Evolutionary conservation across 768 basidiomycete genomes (phyloP).

Genomic region (Phylloporus sp.): DNA sequence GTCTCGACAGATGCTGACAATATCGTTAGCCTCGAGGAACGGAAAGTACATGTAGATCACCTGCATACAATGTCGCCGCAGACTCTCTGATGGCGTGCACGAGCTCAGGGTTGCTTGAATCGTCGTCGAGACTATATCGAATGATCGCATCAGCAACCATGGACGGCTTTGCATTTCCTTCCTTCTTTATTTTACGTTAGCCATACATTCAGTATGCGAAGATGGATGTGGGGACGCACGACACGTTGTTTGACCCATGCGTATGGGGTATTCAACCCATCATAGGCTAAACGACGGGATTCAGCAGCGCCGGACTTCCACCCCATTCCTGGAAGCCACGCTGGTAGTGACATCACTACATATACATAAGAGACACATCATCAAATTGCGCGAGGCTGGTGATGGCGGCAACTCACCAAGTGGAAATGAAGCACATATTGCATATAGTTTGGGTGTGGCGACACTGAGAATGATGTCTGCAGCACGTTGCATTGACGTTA

Average conservation of each 20-base stretch:
- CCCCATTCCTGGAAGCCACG: slow-evolving; percentile 26
- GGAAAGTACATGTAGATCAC: slow-evolving; percentile 5
- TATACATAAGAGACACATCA: not conserved
- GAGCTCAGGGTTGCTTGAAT: slow-evolving; percentile 3
- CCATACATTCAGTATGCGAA: not conserved
- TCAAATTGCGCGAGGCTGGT: too few relatives aligned
- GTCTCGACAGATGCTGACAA: slow-evolving; percentile 29
- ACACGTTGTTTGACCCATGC: slow-evolving; percentile 6
- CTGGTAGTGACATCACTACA: slow-evolving; percentile 19
- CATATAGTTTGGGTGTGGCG: not conserved
- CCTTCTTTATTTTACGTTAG: slow-evolving; percentile 1
- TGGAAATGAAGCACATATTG: slow-evolving; percentile 9
- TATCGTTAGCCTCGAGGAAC: not conserved
- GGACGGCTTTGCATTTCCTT: slow-evolving; percentile 7
- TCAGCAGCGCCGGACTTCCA: slow-evolving; percentile 16
- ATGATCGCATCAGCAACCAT: slow-evolving; percentile 17
- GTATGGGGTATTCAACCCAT: slow-evolving; percentile 12
- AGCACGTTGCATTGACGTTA: slow-evolving; percentile 9
- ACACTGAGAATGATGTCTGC: slow-evolving; percentile 4
- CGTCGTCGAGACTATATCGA: slow-evolving; percentile 1
- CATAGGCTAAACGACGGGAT: slow-evolving; percentile 4
- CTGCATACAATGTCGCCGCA: slow-evolving; percentile 16
- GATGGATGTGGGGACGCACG: not conserved
- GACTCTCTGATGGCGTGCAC: slow-evolving; percentile 16
- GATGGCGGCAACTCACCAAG: slow-evolving; percentile 8